These are phyloP conservation scores for Diplodia seriata DNA, from an alignment of 2,329 filamentous ascomycete species.

Conservation along the genomic window DNA sequence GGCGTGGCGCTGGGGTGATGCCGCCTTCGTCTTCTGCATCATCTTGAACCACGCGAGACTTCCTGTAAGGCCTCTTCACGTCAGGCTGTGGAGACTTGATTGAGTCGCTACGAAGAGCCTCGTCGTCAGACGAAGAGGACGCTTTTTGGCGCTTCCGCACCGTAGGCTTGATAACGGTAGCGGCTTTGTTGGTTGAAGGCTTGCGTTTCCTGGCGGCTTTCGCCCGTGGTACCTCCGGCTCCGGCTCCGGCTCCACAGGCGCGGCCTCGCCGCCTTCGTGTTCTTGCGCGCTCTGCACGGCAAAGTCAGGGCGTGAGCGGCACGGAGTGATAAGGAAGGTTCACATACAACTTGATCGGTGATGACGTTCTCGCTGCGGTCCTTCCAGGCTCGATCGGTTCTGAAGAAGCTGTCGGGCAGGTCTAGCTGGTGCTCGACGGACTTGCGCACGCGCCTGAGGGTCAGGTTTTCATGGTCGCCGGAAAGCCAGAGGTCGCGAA, in stretches of 20 bases:
- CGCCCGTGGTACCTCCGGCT: slow-evolving; percentile 1
- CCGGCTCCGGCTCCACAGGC: slow-evolving; percentile 17
- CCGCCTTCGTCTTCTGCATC: slow-evolving; percentile 5
- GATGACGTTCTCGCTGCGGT: slow-evolving; percentile 61
- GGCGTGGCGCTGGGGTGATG: neutral
- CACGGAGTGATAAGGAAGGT: neutral
- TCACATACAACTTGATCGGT: slow-evolving; percentile 56
- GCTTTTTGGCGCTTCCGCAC: slow-evolving; percentile 44
- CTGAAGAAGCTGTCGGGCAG: slow-evolving; percentile 64
- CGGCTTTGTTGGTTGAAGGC: slow-evolving; percentile 38
- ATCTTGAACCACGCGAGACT: slow-evolving; percentile 4
- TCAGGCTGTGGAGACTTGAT: slow-evolving; percentile 9
- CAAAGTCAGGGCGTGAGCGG: slow-evolving; percentile 6
- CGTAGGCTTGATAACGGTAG: slow-evolving; percentile 41
- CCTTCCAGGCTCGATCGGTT: slow-evolving; percentile 60
- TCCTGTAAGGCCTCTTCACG: slow-evolving; percentile 32
- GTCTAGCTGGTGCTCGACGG: slow-evolving; percentile 59
- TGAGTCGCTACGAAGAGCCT: slow-evolving; percentile 33
- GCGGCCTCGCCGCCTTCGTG: slow-evolving; percentile 38
- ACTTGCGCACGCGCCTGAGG: slow-evolving; percentile 62
- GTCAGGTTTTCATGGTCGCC: slow-evolving; percentile 61
- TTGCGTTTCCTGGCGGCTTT: slow-evolving; percentile 18
- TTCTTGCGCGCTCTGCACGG: slow-evolving; percentile 37
- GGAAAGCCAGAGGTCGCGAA: slow-evolving; percentile 49
- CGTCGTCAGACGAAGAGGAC: slow-evolving; percentile 40